Evolutionary conservation across 225 moss, liverwort and hornwort species (phyloP), one percentile per base, ranked within the genome.

Genomic region (Antitrichia curtipendula): DNA sequence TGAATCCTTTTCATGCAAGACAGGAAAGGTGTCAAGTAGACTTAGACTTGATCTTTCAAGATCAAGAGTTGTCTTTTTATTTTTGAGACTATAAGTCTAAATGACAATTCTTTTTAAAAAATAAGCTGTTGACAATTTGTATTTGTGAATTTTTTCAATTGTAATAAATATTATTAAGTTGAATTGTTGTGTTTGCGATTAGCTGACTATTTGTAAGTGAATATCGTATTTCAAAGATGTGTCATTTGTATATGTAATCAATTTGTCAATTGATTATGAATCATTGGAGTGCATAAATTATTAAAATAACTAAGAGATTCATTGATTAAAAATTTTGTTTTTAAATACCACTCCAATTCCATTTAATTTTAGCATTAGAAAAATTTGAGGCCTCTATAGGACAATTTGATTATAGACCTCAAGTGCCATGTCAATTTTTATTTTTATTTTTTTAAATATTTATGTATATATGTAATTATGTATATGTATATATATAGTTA

Each of bases 281-380:
- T 20, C 11, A 65, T 5, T 36, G 4, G 20, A 65, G 20, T 65
- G 11, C 65, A 36, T 36, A 20, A 36, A 4, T 36, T 2, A 65
- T 19, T 10, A 65, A 65, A 65, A 36, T 10, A 10, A 65, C 2
- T 4, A 1, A 64, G 3, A 66, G 7, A n/a, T 20, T 66, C 12
- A 66, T 64, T 64, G 15, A 41, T 40, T 25, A 24, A 40, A 69
- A 3, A 24, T 24, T 40, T 69, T 40, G 12, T 40, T 69, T 24
- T 69, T 4, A 8, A 40, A 69, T 69, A 40, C 14, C 14, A 40
- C 5, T 40, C 0, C 0, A 0, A 8, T 69, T 69, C 19, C 3
- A 68, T 13, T 68, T 38, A 3, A 6, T n/a, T 5, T 19, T 11
- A 10, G 21, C 10, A 49, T 13, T 49, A 49, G 13, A 49, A 10